These are phyloP conservation scores for Colletotrichum salicis DNA, from an alignment of 2,329 filamentous ascomycete genomes.

Conservation along the genomic window DNA sequence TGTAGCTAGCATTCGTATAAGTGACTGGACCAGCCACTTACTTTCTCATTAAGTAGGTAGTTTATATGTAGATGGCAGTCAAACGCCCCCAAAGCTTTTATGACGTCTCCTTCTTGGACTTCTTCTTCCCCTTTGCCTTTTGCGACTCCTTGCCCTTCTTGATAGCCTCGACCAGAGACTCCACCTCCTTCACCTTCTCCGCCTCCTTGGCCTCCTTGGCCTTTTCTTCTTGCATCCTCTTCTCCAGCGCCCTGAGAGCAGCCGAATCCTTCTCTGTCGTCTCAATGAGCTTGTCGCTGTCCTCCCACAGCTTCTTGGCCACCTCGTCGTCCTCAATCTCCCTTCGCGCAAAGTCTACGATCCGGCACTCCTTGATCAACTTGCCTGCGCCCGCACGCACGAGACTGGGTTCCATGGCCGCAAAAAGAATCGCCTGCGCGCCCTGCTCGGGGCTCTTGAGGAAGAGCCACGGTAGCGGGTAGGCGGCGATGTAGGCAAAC, in stretches of 20 bases:
- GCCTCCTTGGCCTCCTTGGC: constrained; percentile 47
- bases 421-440: constrained; percentile 86
- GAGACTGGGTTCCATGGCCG: constrained; percentile 82
- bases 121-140: constrained; percentile 42
- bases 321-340: constrained; percentile 83
- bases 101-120: constrained; percentile 42
- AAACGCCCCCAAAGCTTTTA: not conserved
- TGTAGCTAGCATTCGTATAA: too few species aligned
- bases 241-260: constrained; percentile 58
- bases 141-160: constrained; percentile 47
- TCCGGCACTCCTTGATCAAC: constrained; percentile 88
- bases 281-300: constrained; percentile 86
- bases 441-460: constrained; percentile 87
- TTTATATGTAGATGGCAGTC: not conserved
- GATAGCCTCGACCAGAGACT: constrained; percentile 55
- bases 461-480: constrained; percentile 85
- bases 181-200: constrained; percentile 46
- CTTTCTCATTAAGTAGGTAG: not conserved
- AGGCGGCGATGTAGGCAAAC: constrained; percentile 78
- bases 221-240: constrained; percentile 47
- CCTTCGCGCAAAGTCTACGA: constrained; percentile 75
- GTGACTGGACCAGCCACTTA: not conserved
- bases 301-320: constrained; percentile 89
- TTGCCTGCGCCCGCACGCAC: constrained; percentile 70
- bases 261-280: constrained; percentile 83